Base-by-base conservation (phyloP, 2,329 filamentous ascomycete species). In the Trichoderma cornu-damae region DNA sequence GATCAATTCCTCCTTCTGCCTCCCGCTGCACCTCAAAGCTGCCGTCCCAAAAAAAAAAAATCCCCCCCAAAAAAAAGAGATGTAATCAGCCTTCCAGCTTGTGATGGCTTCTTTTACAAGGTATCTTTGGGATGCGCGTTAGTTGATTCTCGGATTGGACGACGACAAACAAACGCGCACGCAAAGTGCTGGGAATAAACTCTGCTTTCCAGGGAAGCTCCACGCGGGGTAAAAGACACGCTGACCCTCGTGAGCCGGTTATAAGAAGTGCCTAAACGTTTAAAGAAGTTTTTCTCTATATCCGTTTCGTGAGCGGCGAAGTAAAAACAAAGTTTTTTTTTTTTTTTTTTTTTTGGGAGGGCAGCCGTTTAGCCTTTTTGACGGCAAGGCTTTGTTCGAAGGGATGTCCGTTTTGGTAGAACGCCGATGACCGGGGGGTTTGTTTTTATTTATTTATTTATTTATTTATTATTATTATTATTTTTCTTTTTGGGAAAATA, bases 261-360 rank as follows among this genome's bases (percentile, higher is more conserved):
- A 55, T n/a, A 55, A 55, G 42, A 32, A 12, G 24, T 55, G 51
- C 51, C 42, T 55, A 55, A 55, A 55, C 51, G 51, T 55, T 47
- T 55, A 55, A 55, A 47, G 43, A 38, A 26, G 5, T 6, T 12
- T 2, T n/a, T 2, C 32, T 6, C n/a, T n/a, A n/a, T n/a, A n/a
- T n/a, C n/a, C n/a, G n/a, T n/a, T n/a, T n/a, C n/a, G n/a, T n/a
- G n/a, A n/a, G n/a, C n/a, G n/a, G n/a, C n/a, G n/a, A n/a, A n/a
- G n/a, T n/a, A n/a, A n/a, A n/a, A 24, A 20, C n/a, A 3, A 16
- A 11, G 14, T 6, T 9, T 7, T 16, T 50, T n/a, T n/a, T n/a
- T n/a, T n/a, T n/a, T 8, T 16, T 28, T 46, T 24, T 32, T 14
- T 4, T 38, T 47, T 16, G 35, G 22, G 32, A 5, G 38, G 24